Percentiles rank a stretch among this genome's conserved stretches.
phyloP scores from a whole-genome alignment of 805 yeast species.

The Spathaspora sp. region DNA sequence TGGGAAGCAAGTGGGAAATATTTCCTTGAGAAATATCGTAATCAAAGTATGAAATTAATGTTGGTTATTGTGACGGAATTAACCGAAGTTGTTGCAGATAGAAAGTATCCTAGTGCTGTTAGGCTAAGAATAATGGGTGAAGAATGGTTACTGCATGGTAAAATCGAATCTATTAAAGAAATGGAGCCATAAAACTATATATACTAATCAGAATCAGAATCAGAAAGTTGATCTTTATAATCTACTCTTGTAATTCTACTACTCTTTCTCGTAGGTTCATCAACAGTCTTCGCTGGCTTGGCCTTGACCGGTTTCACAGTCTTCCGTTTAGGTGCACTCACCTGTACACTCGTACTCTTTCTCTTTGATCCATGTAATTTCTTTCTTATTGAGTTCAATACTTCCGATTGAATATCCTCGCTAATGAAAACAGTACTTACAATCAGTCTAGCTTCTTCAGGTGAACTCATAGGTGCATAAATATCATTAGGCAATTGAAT shows the following conservation, averaged over 20 bases:
- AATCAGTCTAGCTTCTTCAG: constrained; percentile 54
- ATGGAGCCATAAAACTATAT: constrained; percentile 28
- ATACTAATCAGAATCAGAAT: constrained; percentile 7
- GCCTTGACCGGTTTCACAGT: background rate
- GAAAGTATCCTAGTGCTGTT: constrained; percentile 71
- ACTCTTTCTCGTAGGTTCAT: constrained; percentile 42
- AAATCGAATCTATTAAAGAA: constrained; percentile 40
- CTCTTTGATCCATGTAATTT: constrained; percentile 16
- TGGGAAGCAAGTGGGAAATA: constrained; percentile 79
- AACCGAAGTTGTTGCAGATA: constrained; percentile 49
- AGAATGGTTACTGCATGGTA: constrained; percentile 58
- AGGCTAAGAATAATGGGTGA: constrained; percentile 75
- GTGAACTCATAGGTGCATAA: constrained; percentile 56
- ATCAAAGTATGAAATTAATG: constrained; percentile 66
- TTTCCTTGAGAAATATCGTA: constrained; percentile 56
- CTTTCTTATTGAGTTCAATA: constrained; percentile 26
- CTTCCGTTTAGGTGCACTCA: background rate
- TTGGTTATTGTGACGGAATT: constrained; percentile 44
- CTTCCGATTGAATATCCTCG: constrained; percentile 37
- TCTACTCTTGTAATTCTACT: constrained; percentile 29
- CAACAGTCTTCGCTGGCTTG: background rate
- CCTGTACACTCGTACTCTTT: constrained; percentile 10
- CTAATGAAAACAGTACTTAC: constrained; percentile 55
- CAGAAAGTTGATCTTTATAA: constrained; percentile 23
- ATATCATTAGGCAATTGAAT: constrained; percentile 66